Evolutionary conservation across 441 rosid genomes (phyloP).

Genomic region (Populus hybrid): DNA sequence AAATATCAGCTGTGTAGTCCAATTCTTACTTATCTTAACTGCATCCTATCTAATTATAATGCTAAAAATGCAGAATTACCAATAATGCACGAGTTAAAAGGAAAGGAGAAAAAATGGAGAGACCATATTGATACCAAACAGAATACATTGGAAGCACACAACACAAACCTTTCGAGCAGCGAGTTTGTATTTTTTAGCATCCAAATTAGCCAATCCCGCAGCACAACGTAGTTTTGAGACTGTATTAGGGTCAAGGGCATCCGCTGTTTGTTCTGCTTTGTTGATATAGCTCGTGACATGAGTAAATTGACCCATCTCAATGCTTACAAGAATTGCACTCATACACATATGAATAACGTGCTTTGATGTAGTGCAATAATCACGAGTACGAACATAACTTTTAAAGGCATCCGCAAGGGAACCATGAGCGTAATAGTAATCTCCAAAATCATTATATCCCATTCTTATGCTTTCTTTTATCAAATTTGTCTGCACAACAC

Average conservation of each 20-base stretch:
- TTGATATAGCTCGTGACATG: constrained; percentile 87
- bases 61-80: not conserved
- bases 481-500: constrained; percentile 73
- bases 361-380: constrained; percentile 93
- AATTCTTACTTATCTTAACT: not conserved
- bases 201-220: constrained; percentile 89
- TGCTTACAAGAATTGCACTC: constrained; percentile 91
- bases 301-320: constrained; percentile 95
- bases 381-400: constrained; percentile 85
- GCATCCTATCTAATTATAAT: not conserved
- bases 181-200: constrained; percentile 81
- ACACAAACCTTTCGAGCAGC: constrained; percentile 92
- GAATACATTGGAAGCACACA: not conserved
- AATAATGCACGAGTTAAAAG: not conserved
- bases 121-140: not conserved
- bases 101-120: not conserved
- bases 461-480: constrained; percentile 96
- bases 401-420: constrained; percentile 82
- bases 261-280: constrained; percentile 89
- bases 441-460: constrained; percentile 98
- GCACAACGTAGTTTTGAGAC: constrained; percentile 82
- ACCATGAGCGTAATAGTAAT: constrained; percentile 87
- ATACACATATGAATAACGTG: constrained; percentile 93
- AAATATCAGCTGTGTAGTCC: not conserved
- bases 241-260: constrained; percentile 59